Evolutionary conservation across 2,329 filamentous ascomycete genomes (phyloP), one percentile per base, ranked within the genome.

Genomic region (Colletotrichum sidae): DNA sequence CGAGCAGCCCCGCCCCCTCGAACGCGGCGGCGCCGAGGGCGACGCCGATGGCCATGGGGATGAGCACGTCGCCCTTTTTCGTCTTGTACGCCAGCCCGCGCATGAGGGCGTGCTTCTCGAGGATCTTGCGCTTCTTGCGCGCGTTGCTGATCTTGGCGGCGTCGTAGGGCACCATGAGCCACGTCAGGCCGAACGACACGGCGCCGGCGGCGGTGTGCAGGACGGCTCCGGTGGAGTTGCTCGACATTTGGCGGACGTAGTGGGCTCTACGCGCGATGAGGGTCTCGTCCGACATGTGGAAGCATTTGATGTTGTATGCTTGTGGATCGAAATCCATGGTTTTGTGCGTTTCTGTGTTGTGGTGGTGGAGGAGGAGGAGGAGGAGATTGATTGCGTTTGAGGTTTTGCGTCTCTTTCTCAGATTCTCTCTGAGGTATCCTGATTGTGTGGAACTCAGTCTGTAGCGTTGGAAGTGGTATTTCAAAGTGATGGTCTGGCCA

Each of bases 101-200:
- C n/a, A 42, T 42, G 13, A 56, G 13, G 15, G 46, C 52, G 25
- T 79, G 77, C 6, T 68, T 71, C 58, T 80, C 77, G 55, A 81
- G 79, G 0, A 81, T 80, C 17, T 77, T 76, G 6, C 79, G 72
- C 60, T 81, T 80, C 66, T 77, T 80, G 2, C 78, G 72, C 2
- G 79, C 79, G 67, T 81, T 81, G 56, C 79, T 78, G 4, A 81
- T 76, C 0, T 76, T 73, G 1, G 79, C 78, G 3, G 77, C 78
- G 4, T 65, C 46, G 46, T 56, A 56, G 10, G 51, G 39, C 8
- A 44, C 34, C 52, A 52, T 25, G 37, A 46, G 41, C 58, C 52
- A 55, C 15, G 51, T 56, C 13, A 56, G 52, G 13, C 52, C 58
- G 8, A 77, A 74, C 51, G 80, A 69, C 2, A 74, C 78, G 2